Base-by-base conservation (phyloP, 169 alveolate genomes). In the Eimeria brunetti region DNA sequence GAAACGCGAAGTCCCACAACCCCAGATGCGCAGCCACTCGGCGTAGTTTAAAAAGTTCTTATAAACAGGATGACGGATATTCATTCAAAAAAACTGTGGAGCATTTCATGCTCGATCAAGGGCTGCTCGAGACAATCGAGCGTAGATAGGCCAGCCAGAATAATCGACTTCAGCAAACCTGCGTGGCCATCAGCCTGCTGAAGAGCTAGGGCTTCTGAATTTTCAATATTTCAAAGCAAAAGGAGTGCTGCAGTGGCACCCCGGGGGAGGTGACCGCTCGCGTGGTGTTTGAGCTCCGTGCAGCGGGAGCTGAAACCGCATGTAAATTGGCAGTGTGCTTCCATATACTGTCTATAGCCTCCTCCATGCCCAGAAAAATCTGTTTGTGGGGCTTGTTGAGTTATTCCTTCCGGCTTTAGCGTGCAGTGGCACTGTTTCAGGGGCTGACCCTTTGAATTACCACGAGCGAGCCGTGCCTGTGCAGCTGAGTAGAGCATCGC, bases 101-200 rank as follows among this genome's bases (percentile, higher is more conserved):
- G 85, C 85, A 18, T 75, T 44, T 38, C 60, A 75, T 22, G 62
- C 85, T 75, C 41, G 85, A 24, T 75, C 60, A 46, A 46, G 62
- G 38, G 85, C 58, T 75, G 41, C 85, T 75, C 85, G 78, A 75
- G 85, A 46, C 85, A 75, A 75, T 75, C 53, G 85, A 75, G 62
- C 85, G 38, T 75, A 41, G 62, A 22, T 30, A 33, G 85, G 85
- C 85, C 60, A 2, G 7, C 53, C 36, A 44, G 62, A 24, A 7
- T 33, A 44, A 46, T 38, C 16, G 85, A 18, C 41, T 46, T 41
- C 9, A 44, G 38, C 41, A 75, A 75, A 44, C 22, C 85, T 75
- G 41, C 58, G 5, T 24, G 41, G n/a, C 38, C 62, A 75, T 8
- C 33, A 44, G 62, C 62, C 58, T 46, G 41, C 38, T 75, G 62